Conservation (phyloP, 2,329 filamentous ascomycete genomes). For the Pseudopithomyces maydicus region DNA sequence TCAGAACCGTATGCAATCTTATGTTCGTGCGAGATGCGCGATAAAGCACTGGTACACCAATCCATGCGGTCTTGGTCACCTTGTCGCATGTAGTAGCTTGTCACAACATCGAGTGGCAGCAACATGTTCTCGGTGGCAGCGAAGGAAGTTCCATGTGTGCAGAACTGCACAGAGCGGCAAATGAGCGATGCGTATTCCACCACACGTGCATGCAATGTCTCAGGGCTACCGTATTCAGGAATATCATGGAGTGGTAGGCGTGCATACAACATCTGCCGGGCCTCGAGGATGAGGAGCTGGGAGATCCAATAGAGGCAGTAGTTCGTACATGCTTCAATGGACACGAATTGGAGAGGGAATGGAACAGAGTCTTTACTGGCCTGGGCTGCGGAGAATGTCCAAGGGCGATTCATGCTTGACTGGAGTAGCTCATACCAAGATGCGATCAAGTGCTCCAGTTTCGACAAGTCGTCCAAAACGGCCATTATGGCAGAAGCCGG, state of each 20-base stretch:
- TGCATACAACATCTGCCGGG: constrained; percentile 11
- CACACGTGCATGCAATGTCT: constrained; percentile 6
- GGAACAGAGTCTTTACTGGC: constrained; percentile 9
- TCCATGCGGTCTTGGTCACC: constrained; percentile 18
- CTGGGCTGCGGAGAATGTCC: constrained; percentile 13
- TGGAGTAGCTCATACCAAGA: constrained; percentile 19
- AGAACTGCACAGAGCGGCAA: constrained; percentile 25
- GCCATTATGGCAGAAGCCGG: neutral
- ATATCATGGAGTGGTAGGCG: constrained; percentile 7
- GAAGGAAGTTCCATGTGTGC: constrained; percentile 17
- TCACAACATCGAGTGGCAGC: constrained; percentile 18
- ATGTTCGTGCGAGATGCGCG: constrained; percentile 17
- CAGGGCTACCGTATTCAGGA: neutral
- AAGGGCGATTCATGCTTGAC: constrained; percentile 10
- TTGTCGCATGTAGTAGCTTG: constrained; percentile 15
- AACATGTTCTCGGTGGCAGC: constrained; percentile 25
- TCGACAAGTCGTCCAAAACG: constrained; percentile 15
- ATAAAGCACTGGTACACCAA: constrained; percentile 20
- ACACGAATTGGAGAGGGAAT: constrained; percentile 23
- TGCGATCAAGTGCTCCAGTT: constrained; percentile 15
- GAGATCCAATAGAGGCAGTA: constrained; percentile 23
- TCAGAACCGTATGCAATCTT: constrained; percentile 14
- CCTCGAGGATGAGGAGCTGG: constrained; percentile 24
- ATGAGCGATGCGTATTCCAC: constrained; percentile 22
- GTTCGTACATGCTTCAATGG: constrained; percentile 22